These are phyloP conservation scores for Ephemerocybe angulata DNA, from an alignment of 768 basidiomycete species.

Conservation along the genomic window DNA sequence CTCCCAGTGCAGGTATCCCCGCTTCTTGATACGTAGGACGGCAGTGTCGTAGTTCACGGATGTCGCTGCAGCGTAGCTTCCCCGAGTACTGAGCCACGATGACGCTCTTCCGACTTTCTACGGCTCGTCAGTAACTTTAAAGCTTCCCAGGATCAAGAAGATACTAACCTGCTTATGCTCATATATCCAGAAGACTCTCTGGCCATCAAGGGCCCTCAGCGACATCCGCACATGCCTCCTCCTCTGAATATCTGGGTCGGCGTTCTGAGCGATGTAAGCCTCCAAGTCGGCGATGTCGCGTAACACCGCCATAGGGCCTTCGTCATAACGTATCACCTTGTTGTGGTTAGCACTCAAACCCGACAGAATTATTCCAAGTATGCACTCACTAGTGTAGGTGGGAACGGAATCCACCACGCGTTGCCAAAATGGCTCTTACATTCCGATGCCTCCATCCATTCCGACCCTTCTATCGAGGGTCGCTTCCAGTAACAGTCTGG, in stretches of 20 bases:
- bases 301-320: slow-evolving; percentile 49
- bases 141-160: not conserved
- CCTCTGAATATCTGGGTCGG: slow-evolving; percentile 41
- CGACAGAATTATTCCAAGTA: not conserved
- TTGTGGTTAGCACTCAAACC: slow-evolving; percentile 3
- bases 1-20: slow-evolving; percentile 49
- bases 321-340: slow-evolving; percentile 67
- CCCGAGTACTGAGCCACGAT: slow-evolving; percentile 41
- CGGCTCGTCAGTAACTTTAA: not conserved
- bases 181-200: slow-evolving; percentile 61
- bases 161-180: slow-evolving; percentile 48
- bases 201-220: slow-evolving; percentile 62
- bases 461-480: slow-evolving; percentile 18
- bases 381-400: slow-evolving; percentile 56
- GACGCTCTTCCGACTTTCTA: slow-evolving; percentile 48
- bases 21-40: slow-evolving; percentile 48
- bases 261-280: slow-evolving; percentile 61
- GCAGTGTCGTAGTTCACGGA: slow-evolving; percentile 44
- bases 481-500: slow-evolving; percentile 72
- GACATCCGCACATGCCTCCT: slow-evolving; percentile 58
- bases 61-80: slow-evolving; percentile 49
- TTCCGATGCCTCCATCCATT: not conserved
- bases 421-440: slow-evolving; percentile 64
- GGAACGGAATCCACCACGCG: slow-evolving; percentile 79
- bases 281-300: slow-evolving; percentile 49